These are phyloP conservation scores for Fusarium citri DNA, from an alignment of 2,329 filamentous ascomycete genomes.

Conservation along the genomic window DNA sequence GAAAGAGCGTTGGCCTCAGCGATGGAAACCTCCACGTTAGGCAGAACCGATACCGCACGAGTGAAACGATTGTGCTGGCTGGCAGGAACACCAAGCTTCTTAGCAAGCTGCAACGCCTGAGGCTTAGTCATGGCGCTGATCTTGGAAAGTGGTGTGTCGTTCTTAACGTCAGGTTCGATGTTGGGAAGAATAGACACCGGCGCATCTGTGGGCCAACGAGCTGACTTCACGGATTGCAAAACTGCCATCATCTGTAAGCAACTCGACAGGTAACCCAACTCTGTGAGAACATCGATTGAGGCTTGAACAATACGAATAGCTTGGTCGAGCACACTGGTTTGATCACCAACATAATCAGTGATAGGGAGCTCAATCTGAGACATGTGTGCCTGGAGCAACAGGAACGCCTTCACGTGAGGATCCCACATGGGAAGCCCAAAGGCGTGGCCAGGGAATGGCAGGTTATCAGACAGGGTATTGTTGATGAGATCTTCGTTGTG, in stretches of 20 bases:
- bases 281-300: constrained; percentile 91
- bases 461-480: constrained; percentile 83
- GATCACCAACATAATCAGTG: constrained; percentile 95
- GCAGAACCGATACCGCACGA: constrained; percentile 74
- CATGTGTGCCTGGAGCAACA: constrained; percentile 95
- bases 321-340: constrained; percentile 90
- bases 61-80: constrained; percentile 60
- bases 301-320: constrained; percentile 97
- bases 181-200: constrained; percentile 84
- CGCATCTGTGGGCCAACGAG: constrained; percentile 87
- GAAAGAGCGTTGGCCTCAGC: constrained; percentile 70
- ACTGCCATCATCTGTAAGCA: constrained; percentile 85
- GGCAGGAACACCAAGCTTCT: constrained; percentile 62
- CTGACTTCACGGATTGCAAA: constrained; percentile 92
- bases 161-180: constrained; percentile 62
- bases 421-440: constrained; percentile 95
- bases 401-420: constrained; percentile 95
- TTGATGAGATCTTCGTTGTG: constrained; percentile 99
- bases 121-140: constrained; percentile 53
- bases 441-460: constrained; percentile 70
- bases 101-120: constrained; percentile 59
- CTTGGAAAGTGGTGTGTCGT: constrained; percentile 57
- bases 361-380: constrained; percentile 92
- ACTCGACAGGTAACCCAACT: constrained; percentile 83
- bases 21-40: constrained; percentile 73